Conservation (phyloP, 805 yeast species). For the Alloascoidea africana region DNA sequence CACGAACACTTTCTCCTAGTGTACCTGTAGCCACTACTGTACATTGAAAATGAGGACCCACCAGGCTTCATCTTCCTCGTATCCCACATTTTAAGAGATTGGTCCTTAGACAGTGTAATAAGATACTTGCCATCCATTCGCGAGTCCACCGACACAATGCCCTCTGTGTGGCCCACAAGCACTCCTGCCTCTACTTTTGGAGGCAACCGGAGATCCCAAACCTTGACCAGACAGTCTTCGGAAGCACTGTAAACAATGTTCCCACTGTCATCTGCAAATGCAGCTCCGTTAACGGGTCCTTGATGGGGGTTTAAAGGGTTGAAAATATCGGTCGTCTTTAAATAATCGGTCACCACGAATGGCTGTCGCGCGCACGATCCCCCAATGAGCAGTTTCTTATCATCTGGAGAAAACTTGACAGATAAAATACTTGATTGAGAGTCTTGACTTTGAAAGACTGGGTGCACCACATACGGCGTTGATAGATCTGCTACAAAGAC, state of each 20-base stretch:
- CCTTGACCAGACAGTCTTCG: slow-evolving; percentile 32
- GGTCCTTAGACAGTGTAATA: slow-evolving; percentile 16
- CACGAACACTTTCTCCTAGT: slow-evolving; percentile 11
- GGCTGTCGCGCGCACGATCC: too few relatives aligned
- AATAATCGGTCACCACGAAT: too few relatives aligned
- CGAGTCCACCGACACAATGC: slow-evolving; percentile 15
- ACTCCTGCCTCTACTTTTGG: slow-evolving; percentile 14
- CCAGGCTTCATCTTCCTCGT: slow-evolving; percentile 10
- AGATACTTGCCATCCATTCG: slow-evolving; percentile 13
- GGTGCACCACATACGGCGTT: too few relatives aligned
- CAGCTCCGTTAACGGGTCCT: slow-evolving; percentile 15
- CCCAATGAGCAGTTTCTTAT: neutral
- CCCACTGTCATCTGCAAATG: slow-evolving; percentile 12
- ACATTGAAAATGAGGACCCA: slow-evolving; percentile 4
- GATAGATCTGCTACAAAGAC: too few relatives aligned
- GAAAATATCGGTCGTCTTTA: too few relatives aligned
- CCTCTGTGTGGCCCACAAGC: slow-evolving; percentile 16
- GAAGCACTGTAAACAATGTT: slow-evolving; percentile 32
- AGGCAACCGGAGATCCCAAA: slow-evolving; percentile 33
- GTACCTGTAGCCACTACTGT: slow-evolving; percentile 6
- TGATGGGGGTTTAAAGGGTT: too few relatives aligned
- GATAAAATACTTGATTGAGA: neutral
- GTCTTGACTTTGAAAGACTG: neutral
- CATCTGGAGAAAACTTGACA: neutral
- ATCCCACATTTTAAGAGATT: slow-evolving; percentile 17